Base-by-base conservation (phyloP, 352 stramenopile species). In the Aphanomyces invadans region DNA sequence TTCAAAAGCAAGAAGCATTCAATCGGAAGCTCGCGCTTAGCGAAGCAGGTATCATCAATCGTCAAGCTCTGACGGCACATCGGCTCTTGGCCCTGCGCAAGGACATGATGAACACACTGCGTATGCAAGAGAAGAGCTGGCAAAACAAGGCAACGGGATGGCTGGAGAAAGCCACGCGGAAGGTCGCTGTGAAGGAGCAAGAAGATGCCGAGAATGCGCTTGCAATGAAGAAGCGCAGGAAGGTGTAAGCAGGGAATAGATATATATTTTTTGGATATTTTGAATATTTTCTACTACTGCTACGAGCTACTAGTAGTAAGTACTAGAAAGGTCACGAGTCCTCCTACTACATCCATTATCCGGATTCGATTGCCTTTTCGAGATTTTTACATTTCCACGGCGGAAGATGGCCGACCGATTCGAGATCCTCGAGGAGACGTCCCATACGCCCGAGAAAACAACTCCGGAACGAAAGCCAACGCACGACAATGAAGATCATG, bases 141-240 rank as follows among this genome's bases (percentile, higher is more conserved):
- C 91, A 97, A 70, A 70, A 76, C 51, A 77, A 81, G 21, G 79
- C 83, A 1, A 71, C 71, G 11, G 85, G 78, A 17, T 98, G 90
- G 86, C 80, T 97, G 57, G 85, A 95, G 32, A 87, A 84, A 19
- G 90, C 88, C 4, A 80, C 72, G 7, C 80, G 88, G 32, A 97
- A 97, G 72, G 80, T 97, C 67, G 74, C 91, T 5, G 77, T 96
- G 33, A 97, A 97, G 71, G 80, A 93, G 73, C 78, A 91, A 63
- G 88, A 97, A 71, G 88, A 97, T 69, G 75, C 77, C 9, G 86
- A 90, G 65, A 83, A 81, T 42, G 78, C 87, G 56, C 71, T 75
- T 11, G 87, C 85, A 46, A 79, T 87, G 61, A 89, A 88, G 70
- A 87, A 86, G 33, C 76, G 80, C 31, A 64, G 52, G 11, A 64